Conservation (phyloP, 495 filamentous ascomycete species). For the Hypoxylon lenormandii region DNA sequence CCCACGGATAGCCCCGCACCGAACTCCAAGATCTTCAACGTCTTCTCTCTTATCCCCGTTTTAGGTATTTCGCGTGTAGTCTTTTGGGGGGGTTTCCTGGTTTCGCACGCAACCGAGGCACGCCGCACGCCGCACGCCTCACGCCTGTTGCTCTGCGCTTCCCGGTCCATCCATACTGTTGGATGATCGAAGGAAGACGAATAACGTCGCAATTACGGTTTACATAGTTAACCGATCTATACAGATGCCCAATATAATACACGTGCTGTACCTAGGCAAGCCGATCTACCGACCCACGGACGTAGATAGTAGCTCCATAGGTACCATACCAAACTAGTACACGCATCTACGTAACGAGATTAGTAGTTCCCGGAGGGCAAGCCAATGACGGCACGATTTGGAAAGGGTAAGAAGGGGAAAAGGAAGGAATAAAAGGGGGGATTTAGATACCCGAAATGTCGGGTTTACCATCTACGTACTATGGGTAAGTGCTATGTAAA, state of each 20-base stretch:
- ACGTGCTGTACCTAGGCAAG: background rate
- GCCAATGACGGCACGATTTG: conserved; percentile 1
- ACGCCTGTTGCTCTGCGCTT: background rate
- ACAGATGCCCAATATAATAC: conserved; percentile 1
- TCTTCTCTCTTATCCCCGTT: conserved; percentile 32
- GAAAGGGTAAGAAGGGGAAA: background rate
- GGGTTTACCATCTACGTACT: conserved; percentile 13
- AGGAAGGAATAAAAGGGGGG: background rate
- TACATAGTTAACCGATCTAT: background rate
- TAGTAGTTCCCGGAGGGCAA: conserved; percentile 13
- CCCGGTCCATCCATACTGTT: background rate
- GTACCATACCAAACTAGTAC: too few relatives aligned
- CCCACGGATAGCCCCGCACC: conserved; percentile 49
- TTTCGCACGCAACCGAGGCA: conserved; percentile 20
- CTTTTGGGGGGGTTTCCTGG: background rate
- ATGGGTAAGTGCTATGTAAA: conserved; percentile 9
- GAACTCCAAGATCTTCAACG: conserved; percentile 48
- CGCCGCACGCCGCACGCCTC: background rate
- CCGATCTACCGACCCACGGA: conserved; percentile 6
- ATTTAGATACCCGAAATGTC: conserved; percentile 17
- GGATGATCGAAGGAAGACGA: background rate
- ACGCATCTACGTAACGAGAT: conserved; percentile 13
- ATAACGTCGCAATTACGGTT: background rate
- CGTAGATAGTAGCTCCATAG: too few relatives aligned
- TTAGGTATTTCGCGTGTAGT: conserved; percentile 18